A percentile compares a stretch with the other conserved stretches of the same genome.
phyloP scores from a whole-genome alignment of 2,329 filamentous ascomycete genomes.

The Aureobasidium sp. region DNA sequence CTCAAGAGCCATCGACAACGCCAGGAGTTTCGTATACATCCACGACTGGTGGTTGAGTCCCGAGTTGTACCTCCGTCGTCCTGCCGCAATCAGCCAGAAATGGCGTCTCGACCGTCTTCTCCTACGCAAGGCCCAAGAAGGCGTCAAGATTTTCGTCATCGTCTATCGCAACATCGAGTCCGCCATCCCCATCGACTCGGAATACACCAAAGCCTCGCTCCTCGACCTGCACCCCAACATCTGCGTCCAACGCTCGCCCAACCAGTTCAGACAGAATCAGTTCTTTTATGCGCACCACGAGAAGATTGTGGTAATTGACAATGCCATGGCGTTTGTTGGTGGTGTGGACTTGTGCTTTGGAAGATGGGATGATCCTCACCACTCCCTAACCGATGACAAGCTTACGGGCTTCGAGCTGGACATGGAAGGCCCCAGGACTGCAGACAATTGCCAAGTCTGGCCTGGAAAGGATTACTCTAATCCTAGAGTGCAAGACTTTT shows the following conservation, averaged over 20 bases:
- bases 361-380: constrained; percentile 93
- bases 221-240: constrained; percentile 94
- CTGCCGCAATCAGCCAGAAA: constrained; percentile 92
- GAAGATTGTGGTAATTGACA: constrained; percentile 94
- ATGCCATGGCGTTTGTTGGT: constrained; percentile 90
- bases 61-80: constrained; percentile 88
- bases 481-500: constrained; percentile 91
- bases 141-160: constrained; percentile 96
- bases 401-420: constrained; percentile 84
- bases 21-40: constrained; percentile 95
- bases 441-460: constrained; percentile 92
- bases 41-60: constrained; percentile 99
- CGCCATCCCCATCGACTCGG: constrained; percentile 93
- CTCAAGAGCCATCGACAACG: constrained; percentile 92
- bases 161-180: constrained; percentile 97
- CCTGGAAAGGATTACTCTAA: constrained; percentile 99
- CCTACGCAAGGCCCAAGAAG: constrained; percentile 88
- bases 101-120: constrained; percentile 91
- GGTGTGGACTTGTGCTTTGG: constrained; percentile 96
- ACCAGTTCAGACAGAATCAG: constrained; percentile 97
- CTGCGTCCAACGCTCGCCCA: constrained; percentile 91
- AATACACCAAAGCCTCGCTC: constrained; percentile 94
- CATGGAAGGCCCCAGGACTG: constrained; percentile 67
- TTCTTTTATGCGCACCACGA: constrained; percentile 99
- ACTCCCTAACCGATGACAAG: constrained; percentile 85